Percentiles rank a stretch among this genome's conserved stretches.
phyloP scores from a whole-genome alignment of 306 rosid species.

The Luffa aegyptiaca region DNA sequence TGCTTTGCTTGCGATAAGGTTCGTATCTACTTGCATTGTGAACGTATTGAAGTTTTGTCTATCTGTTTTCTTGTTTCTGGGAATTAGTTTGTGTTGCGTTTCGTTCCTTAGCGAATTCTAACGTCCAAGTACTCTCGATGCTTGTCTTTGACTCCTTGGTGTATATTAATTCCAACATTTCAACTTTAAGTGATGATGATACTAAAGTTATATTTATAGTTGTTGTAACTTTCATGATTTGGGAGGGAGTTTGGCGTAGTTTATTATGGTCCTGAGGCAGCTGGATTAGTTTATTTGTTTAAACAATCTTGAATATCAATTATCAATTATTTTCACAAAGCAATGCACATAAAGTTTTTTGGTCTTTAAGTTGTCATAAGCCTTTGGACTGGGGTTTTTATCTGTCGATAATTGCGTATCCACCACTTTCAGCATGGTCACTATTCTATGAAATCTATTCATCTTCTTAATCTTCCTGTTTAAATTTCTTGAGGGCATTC shows the following conservation, averaged over 20 bases:
- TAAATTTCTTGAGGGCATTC: neutral
- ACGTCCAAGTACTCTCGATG: neutral
- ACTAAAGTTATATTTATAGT: neutral
- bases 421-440: no score
- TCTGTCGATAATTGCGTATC: neutral
- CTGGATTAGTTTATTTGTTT: neutral
- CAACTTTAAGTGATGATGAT: neutral
- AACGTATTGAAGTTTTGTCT: neutral
- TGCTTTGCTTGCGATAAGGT: constrained; percentile 96
- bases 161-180: neutral
- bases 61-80: neutral
- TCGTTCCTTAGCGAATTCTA: neutral
- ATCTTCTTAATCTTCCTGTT: neutral
- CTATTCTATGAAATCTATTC: no score
- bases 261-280: neutral
- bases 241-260: neutral
- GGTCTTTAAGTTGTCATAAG: neutral
- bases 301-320: neutral
- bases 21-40: neutral
- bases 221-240: neutral
- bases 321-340: neutral
- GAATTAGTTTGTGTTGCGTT: neutral
- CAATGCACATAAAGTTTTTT: neutral
- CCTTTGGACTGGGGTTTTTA: neutral
- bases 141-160: neutral